Evolutionary conservation across 2,329 filamentous ascomycete species (phyloP), one percentile per base, ranked within the genome.

Genomic region (Akanthomyces dipterigenus): DNA sequence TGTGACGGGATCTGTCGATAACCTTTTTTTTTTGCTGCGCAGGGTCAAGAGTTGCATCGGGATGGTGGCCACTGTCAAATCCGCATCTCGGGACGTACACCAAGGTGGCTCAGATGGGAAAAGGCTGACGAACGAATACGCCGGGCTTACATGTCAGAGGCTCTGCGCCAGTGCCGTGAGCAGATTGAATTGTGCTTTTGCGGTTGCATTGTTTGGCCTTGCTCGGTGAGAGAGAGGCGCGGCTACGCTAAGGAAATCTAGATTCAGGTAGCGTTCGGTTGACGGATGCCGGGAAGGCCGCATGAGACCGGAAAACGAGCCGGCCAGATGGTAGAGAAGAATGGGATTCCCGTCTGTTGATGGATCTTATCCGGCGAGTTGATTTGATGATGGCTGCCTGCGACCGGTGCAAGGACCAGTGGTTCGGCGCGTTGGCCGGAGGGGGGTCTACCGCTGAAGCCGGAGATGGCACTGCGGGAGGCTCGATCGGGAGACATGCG

Each of bases 1-100:
- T 38, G 49, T 40, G 55, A 31, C 55, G 55, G 34, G 55, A 58
- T 50, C 55, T 58, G 34, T 49, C 34, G 45, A 58, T 58, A 34
- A 20, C 38, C 18, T 18, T 42, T 58, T 49, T 22, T 12, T 38
- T 5, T 9, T 5, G 5, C 5, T 9, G 31, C 31, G 31, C 31
- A 31, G 9, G 43, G n/a, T 18, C 43, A 22, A 40, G 34, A 9
- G 45, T 42, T 6, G 48, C 54, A 56, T 36, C 14, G 28, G 42
- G 16, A 56, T 58, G 45, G 45, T 42, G 14, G 36, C 34, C 28
- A 11, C 31, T 58, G 22, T 9, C 22, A 58, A 50, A 42, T 22
- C 55, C 55, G 55, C 22, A 40, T 28, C 45, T 42, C 45, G 45
- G 55, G 20, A 45, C 7, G 50, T 3, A 57, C 22, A 57, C 12